Percentiles rank a stretch among this genome's conserved stretches.
phyloP scores from a whole-genome alignment of 257 asterid genomes.

The Solanum medicagineum region DNA sequence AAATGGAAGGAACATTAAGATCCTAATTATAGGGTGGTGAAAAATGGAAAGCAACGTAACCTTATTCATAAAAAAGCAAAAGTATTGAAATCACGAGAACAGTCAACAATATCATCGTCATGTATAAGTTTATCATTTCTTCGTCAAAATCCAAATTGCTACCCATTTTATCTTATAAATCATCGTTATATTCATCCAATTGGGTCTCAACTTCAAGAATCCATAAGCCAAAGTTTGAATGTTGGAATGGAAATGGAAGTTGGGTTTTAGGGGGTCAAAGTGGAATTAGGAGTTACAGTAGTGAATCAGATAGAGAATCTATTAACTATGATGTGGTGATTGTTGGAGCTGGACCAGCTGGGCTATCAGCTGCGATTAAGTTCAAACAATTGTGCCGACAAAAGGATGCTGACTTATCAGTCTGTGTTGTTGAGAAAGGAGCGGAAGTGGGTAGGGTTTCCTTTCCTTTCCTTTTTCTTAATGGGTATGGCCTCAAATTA shows the following conservation, averaged over 20 bases:
- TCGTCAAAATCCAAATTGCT: background rate
- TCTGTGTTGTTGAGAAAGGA: constrained; percentile 94
- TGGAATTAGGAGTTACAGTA: constrained; percentile 22
- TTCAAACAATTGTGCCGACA: constrained; percentile 78
- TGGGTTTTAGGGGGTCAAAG: background rate
- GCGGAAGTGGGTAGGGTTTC: constrained; percentile 71
- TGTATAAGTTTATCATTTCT: background rate
- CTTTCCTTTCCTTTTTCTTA: background rate
- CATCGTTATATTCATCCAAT: background rate
- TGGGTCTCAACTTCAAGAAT: background rate
- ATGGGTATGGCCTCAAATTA: background rate
- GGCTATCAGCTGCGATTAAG: constrained; percentile 84
- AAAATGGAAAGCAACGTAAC: too few relatives aligned
- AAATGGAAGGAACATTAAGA: too few relatives aligned
- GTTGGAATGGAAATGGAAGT: background rate
- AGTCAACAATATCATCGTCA: background rate
- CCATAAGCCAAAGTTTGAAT: background rate
- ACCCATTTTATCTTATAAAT: background rate
- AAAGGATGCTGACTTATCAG: constrained; percentile 66
- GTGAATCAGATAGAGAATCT: constrained; percentile 52
- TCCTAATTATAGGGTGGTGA: too few relatives aligned
- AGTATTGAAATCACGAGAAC: background rate
- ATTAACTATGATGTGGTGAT: constrained; percentile 82
- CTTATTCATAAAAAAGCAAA: background rate
- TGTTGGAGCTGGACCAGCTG: constrained; percentile 99